A percentile compares a stretch with the other conserved stretches of the same genome.
Evolutionary conservation across 148 eudicot species (phyloP).

Genomic region (Hydrangea macrophylla): DNA sequence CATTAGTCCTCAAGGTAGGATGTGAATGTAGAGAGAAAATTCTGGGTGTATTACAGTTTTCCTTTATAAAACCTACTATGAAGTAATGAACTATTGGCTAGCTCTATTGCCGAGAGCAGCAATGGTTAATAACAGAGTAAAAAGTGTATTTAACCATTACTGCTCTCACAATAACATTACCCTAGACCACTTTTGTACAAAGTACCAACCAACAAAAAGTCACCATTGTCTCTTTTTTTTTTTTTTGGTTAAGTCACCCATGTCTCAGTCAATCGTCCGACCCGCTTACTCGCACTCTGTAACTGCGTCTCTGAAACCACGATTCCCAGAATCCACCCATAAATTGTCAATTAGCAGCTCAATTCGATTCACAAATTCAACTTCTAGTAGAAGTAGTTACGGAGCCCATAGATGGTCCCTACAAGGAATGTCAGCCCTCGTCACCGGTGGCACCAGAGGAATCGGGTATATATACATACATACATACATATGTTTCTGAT

Average conservation of each 20-base stretch:
- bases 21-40: too few relatives aligned
- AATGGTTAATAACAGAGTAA: too few relatives aligned
- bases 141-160: too few relatives aligned
- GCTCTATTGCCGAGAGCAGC: too few relatives aligned
- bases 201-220: too few relatives aligned
- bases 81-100: too few relatives aligned
- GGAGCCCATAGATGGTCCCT: conserved; percentile 38
- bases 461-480: conserved; percentile 37
- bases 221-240: background rate
- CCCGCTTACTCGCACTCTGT: background rate
- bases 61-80: too few relatives aligned
- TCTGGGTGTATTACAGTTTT: too few relatives aligned
- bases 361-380: background rate
- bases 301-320: background rate
- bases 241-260: background rate
- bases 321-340: background rate
- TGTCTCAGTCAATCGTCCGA: conserved; percentile 4
- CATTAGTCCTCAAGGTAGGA: too few relatives aligned
- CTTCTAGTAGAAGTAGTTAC: background rate
- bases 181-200: too few relatives aligned
- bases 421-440: conserved; percentile 55
- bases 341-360: background rate
- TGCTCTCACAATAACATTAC: too few relatives aligned
- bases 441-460: conserved; percentile 77
- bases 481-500: background rate